These are phyloP conservation scores for Colletotrichum destructivum DNA, from an alignment of 2,329 filamentous ascomycete species.

Conservation along the genomic window DNA sequence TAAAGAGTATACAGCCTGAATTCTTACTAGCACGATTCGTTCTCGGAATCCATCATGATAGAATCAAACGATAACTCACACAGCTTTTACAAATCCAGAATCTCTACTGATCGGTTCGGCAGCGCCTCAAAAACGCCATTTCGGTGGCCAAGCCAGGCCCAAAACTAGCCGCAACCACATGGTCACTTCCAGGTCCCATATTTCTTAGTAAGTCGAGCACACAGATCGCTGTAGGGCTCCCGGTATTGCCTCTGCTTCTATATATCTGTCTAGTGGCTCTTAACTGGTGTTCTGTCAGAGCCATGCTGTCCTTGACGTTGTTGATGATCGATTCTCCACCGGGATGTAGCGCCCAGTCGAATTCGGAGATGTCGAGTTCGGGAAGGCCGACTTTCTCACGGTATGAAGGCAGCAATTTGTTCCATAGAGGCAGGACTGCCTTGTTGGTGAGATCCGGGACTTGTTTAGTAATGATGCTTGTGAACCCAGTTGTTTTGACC, in stretches of 20 bases:
- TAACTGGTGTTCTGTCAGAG: conserved; percentile 20
- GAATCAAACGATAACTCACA: too few relatives aligned
- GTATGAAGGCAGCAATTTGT: conserved; percentile 9
- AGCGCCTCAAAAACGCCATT: conserved; percentile 25
- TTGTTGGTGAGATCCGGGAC: conserved; percentile 17
- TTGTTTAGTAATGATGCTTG: conserved; percentile 28
- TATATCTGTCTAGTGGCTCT: conserved; percentile 24
- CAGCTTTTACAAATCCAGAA: too few relatives aligned
- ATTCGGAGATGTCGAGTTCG: conserved; percentile 14
- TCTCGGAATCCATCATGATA: too few relatives aligned
- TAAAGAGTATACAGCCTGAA: too few relatives aligned
- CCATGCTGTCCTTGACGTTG: conserved; percentile 23
- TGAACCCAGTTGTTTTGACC: conserved; percentile 28
- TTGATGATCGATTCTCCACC: conserved; percentile 25
- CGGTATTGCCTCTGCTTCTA: conserved; percentile 21
- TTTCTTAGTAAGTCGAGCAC: conserved; percentile 25
- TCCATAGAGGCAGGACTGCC: conserved; percentile 16
- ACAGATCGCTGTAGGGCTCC: conserved; percentile 27
- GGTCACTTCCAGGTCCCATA: conserved; percentile 17
- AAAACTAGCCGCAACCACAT: conserved; percentile 25
- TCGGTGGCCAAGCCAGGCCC: conserved; percentile 32
- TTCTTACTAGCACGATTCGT: too few relatives aligned
- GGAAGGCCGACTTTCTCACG: conserved; percentile 17
- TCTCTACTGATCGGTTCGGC: neutral
- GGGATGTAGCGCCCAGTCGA: conserved; percentile 26